Conservation (phyloP, 768 basidiomycete species). For the Kwoniella mangroviensis region DNA sequence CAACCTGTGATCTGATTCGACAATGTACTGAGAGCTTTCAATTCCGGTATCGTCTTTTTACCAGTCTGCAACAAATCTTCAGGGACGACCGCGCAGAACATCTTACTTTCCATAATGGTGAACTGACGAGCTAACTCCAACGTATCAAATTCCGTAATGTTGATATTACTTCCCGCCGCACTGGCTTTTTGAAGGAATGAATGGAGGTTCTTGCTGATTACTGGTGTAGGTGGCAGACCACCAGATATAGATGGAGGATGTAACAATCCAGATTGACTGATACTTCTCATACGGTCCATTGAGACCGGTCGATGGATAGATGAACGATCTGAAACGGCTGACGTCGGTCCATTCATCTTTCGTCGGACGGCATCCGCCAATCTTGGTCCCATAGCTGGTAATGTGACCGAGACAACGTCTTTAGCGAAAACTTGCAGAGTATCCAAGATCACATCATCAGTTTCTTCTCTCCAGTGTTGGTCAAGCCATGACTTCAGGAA, state of each 20-base stretch:
- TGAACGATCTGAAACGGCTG: constrained; percentile 17
- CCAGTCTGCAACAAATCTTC: constrained; percentile 87
- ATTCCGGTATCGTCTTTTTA: constrained; percentile 68
- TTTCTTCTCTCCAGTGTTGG: constrained; percentile 77
- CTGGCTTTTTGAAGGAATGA: constrained; percentile 70
- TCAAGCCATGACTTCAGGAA: constrained; percentile 95
- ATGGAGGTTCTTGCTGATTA: constrained; percentile 79
- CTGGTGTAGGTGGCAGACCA: constrained; percentile 78
- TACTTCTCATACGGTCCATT: constrained; percentile 14
- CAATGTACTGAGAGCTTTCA: constrained; percentile 81
- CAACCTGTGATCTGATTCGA: constrained; percentile 88
- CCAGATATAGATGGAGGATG: constrained; percentile 21
- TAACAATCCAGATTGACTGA: constrained; percentile 18
- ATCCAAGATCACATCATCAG: constrained; percentile 68
- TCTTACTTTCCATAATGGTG: constrained; percentile 86
- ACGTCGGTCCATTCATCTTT: constrained; percentile 21
- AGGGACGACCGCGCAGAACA: constrained; percentile 83
- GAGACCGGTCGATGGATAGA: constrained; percentile 17
- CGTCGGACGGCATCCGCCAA: constrained; percentile 54
- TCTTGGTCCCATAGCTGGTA: constrained; percentile 56
- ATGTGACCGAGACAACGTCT: constrained; percentile 46
- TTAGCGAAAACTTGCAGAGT: constrained; percentile 53
- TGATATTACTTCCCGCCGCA: constrained; percentile 60
- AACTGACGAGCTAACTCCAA: constrained; percentile 91
- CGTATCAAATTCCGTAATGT: constrained; percentile 87